Evolutionary conservation across 441 rosid genomes (phyloP).

Genomic region (Omphalea diandra): DNA sequence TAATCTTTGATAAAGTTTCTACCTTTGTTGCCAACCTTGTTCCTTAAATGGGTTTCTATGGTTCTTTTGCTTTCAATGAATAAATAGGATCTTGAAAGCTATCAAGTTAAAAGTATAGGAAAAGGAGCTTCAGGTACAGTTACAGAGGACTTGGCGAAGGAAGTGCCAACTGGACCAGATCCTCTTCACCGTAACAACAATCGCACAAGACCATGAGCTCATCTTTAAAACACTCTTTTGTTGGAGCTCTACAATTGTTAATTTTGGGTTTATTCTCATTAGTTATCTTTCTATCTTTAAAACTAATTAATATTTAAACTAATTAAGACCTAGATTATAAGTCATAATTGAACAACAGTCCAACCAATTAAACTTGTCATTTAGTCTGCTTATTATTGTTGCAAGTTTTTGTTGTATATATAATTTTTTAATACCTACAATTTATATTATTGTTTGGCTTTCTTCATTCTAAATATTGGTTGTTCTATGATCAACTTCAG

Average conservation of each 20-base stretch:
- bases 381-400: too few species aligned
- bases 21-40: not conserved
- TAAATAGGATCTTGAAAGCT: slow-evolving; percentile 18
- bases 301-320: too few species aligned
- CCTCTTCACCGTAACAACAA: slow-evolving; percentile 65
- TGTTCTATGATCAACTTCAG: too few species aligned
- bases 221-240: not conserved
- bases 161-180: slow-evolving; percentile 75
- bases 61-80: not conserved
- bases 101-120: slow-evolving; percentile 15
- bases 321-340: too few species aligned
- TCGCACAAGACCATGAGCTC: slow-evolving; percentile 42
- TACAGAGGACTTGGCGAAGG: slow-evolving; percentile 40
- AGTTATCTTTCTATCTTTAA: slow-evolving; percentile 10
- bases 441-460: too few species aligned
- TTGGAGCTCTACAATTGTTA: not conserved
- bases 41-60: not conserved
- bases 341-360: too few species aligned
- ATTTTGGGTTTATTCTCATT: slow-evolving; percentile 11
- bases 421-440: too few species aligned
- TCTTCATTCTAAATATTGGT: too few species aligned
- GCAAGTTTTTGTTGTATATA: too few species aligned
- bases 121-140: slow-evolving; percentile 19
- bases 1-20: not conserved
- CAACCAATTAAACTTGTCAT: too few species aligned